A percentile compares a stretch with the other conserved stretches of the same genome.
Conservation (phyloP, 2,329 filamentous ascomycete species). For the Ascochyta viciae-villosae region DNA sequence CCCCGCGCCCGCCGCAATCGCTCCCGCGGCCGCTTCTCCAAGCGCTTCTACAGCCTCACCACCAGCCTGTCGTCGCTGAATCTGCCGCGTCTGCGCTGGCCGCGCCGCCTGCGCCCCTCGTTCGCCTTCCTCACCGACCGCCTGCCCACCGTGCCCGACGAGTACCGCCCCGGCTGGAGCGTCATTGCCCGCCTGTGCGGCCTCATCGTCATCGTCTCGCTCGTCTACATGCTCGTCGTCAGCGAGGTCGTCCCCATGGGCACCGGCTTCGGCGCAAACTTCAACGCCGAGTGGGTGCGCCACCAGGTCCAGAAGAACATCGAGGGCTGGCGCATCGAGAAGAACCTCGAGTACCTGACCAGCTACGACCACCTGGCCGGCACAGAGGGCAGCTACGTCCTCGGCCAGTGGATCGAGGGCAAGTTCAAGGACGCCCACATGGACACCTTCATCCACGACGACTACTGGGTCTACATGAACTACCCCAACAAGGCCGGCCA, state of each 20-base stretch:
- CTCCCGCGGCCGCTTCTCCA: constrained; percentile 56
- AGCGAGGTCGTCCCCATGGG: constrained; percentile 80
- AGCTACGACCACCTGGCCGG: constrained; percentile 89
- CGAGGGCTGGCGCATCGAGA: constrained; percentile 67
- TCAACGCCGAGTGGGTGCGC: constrained; percentile 83
- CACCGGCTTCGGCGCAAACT: constrained; percentile 67
- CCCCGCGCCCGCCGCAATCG: constrained; percentile 38
- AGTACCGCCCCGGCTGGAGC: constrained; percentile 64
- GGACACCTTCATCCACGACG: constrained; percentile 77
- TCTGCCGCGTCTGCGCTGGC: constrained; percentile 40
- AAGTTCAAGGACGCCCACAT: constrained; percentile 76
- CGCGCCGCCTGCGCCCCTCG: constrained; percentile 20
- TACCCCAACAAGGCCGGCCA: constrained; percentile 82
- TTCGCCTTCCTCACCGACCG: constrained; percentile 42
- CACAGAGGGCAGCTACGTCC: constrained; percentile 88
- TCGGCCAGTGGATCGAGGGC: constrained; percentile 83
- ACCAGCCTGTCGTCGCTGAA: constrained; percentile 65
- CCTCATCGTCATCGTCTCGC: constrained; percentile 74
- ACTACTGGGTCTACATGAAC: constrained; percentile 87
- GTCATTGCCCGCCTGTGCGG: constrained; percentile 77
- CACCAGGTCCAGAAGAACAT: constrained; percentile 76
- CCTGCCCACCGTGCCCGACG: constrained; percentile 54
- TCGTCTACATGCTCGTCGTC: constrained; percentile 85
- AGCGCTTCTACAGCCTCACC: constrained; percentile 63
- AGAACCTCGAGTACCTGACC: constrained; percentile 78